Evolutionary conservation across 139 green algal species (phyloP), one percentile per base, ranked within the genome.

Genomic region (Volvox reticuliferus): DNA sequence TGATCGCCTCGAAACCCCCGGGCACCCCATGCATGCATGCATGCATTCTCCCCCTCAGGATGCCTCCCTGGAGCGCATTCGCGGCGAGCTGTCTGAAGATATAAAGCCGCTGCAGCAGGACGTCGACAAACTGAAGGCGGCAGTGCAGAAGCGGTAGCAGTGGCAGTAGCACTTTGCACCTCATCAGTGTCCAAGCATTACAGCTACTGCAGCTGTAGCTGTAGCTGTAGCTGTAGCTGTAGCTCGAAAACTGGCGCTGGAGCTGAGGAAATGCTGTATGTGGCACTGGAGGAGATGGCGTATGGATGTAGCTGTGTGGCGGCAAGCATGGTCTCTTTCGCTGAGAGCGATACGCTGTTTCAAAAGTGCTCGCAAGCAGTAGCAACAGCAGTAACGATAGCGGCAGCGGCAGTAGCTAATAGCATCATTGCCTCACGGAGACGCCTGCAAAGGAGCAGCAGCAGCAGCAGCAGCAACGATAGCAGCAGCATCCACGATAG

Each of bases 31-130:
- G 19, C 62, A 69, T 19, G 19, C 62, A 69, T 19, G 19, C 62
- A 69, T 69, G 19, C 62, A 69, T 69, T 69, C 62, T 19, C 62
- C 62, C 62, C 77, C 33, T 13, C 84, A 82, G 85, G 86, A 90
- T 50, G 20, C 62, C 26, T 90, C 86, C 24, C 50, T 90, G 73
- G 86, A 90, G n/a, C 50, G 55, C 20, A 90, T 90, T 69, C 71
- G 73, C 12, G 50, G 13, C 0, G 86, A 90, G 86, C 50, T 90
- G n/a, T n/a, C 44, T 3, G 73, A 75, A 3, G 86, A 90, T 44
- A 37, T 83, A 5, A 63, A 86, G 44, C 85, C 85, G 37, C n/a
- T 90, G 20, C 19, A 77, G 55, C 0, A 9, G 50, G 73, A 83
- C 24, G 3, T 90, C 21, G n/a, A 86, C 26, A 71, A 26, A 55